phyloP scores from a whole-genome alignment of 1,284 basidiomycete genomes.

The Ustilago loliicola region DNA sequence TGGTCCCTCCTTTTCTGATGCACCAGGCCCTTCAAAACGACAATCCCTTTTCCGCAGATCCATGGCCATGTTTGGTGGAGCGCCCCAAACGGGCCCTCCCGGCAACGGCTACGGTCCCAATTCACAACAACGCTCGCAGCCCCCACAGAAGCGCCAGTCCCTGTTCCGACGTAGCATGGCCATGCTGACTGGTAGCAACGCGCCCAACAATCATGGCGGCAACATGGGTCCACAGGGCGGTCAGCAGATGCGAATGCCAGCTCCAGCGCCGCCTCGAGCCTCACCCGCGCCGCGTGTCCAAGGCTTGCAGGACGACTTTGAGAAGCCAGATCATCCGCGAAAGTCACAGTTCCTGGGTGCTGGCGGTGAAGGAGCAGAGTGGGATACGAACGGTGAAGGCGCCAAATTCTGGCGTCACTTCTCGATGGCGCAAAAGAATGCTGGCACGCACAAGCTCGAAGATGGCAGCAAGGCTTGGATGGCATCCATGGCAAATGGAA shows the following conservation, averaged over 20 bases:
- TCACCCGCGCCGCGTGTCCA: conserved; percentile 47
- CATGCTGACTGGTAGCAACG: conserved; percentile 44
- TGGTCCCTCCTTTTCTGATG: conserved; percentile 53
- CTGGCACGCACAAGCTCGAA: conserved; percentile 46
- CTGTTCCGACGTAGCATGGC: conserved; percentile 61
- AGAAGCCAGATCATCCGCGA: conserved; percentile 58
- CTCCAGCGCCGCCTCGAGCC: conserved; percentile 22
- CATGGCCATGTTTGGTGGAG: conserved; percentile 55
- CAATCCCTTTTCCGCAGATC: conserved; percentile 57
- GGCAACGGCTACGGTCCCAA: conserved; percentile 18
- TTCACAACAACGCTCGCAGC: conserved; percentile 13
- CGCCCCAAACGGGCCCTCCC: conserved; percentile 17
- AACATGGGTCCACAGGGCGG: conserved; percentile 14
- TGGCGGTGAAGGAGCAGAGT: conserved; percentile 60
- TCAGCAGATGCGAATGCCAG: conserved; percentile 42
- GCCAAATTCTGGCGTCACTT: conserved; percentile 66
- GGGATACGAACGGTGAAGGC: conserved; percentile 61
- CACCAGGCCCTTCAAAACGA: conserved; percentile 40
- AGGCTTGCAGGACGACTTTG: conserved; percentile 50
- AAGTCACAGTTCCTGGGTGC: conserved; percentile 61
- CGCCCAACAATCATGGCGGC: conserved; percentile 1
- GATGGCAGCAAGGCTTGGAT: conserved; percentile 43
- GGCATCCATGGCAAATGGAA: conserved; percentile 34
- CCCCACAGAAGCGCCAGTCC: conserved; percentile 41
- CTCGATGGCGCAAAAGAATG: conserved; percentile 52